Evolutionary conservation across 441 rosid genomes (phyloP).

Genomic region (Raphanus hybrid): DNA sequence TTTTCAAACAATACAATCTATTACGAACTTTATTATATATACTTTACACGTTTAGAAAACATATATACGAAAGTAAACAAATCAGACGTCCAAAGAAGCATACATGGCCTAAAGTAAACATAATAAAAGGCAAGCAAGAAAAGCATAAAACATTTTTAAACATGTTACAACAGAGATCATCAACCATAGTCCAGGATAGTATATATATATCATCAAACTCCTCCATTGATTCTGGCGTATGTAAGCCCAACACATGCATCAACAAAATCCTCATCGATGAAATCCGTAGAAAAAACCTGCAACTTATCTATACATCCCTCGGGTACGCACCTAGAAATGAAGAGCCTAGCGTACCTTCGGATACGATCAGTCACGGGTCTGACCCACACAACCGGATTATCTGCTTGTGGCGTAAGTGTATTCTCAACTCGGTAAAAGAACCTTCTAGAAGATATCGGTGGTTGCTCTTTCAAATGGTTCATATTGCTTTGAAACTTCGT

Average conservation of each 20-base stretch:
- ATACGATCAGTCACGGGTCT: slow-evolving; percentile 77
- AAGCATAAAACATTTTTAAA: no score
- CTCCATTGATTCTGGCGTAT: slow-evolving; percentile 53
- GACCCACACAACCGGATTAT: slow-evolving; percentile 78
- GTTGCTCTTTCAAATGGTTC: slow-evolving; percentile 62
- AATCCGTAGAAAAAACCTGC: slow-evolving; percentile 86
- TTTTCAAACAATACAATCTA: no score
- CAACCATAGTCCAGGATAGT: neutral
- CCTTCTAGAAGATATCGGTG: slow-evolving; percentile 55
- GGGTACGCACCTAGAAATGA: slow-evolving; percentile 63
- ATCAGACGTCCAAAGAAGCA: no score
- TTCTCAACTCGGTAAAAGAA: slow-evolving; percentile 88
- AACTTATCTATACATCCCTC: slow-evolving; percentile 61
- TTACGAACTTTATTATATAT: no score
- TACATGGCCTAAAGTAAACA: no score
- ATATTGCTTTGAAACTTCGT: slow-evolving; percentile 80
- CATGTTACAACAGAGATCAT: no score
- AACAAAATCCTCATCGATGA: slow-evolving; percentile 81
- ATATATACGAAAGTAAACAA: no score
- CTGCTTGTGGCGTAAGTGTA: slow-evolving; percentile 81
- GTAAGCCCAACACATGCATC: slow-evolving; percentile 88
- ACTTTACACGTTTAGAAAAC: no score
- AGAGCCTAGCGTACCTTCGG: slow-evolving; percentile 75
- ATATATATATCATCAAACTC: slow-evolving; percentile 7
- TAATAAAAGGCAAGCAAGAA: no score